Conservation (phyloP, 83 land plant species). For the Thuja plicata region DNA sequence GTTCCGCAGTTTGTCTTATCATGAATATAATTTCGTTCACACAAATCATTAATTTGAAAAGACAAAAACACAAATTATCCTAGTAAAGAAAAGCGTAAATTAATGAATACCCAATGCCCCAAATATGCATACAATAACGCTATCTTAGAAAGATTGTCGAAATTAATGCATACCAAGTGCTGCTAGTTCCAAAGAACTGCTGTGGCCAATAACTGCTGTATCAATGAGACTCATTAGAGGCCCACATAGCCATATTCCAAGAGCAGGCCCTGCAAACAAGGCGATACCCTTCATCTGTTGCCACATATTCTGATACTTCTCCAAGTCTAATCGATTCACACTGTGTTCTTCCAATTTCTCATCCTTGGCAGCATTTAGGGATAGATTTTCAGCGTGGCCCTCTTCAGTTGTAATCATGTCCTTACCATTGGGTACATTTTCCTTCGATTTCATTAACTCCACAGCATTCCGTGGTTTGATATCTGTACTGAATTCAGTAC, state of each 20-base stretch:
- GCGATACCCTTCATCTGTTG: slow-evolving; percentile 61
- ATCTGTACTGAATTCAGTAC: neutral
- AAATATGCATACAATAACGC: neutral
- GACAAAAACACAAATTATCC: neutral
- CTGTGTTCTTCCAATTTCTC: neutral
- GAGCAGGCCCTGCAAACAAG: slow-evolving; percentile 76
- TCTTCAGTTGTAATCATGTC: neutral
- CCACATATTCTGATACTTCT: slow-evolving; percentile 29
- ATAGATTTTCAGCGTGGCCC: neutral
- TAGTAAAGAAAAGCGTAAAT: too few species aligned
- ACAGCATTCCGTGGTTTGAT: neutral
- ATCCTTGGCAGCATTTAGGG: neutral
- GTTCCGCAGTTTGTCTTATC: neutral
- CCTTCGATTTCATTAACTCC: neutral
- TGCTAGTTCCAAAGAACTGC: slow-evolving; percentile 88
- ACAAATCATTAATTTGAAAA: neutral
- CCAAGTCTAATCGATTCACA: neutral
- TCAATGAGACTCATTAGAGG: slow-evolving; percentile 93
- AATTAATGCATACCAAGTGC: slow-evolving; percentile 63
- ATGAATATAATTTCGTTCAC: neutral
- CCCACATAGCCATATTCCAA: slow-evolving; percentile 84
- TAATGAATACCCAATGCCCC: neutral
- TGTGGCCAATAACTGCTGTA: slow-evolving; percentile 74
- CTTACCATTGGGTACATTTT: neutral
- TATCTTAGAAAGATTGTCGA: neutral